phyloP scores from a whole-genome alignment of 129 eudicot genomes.

The Arctium minus region DNA sequence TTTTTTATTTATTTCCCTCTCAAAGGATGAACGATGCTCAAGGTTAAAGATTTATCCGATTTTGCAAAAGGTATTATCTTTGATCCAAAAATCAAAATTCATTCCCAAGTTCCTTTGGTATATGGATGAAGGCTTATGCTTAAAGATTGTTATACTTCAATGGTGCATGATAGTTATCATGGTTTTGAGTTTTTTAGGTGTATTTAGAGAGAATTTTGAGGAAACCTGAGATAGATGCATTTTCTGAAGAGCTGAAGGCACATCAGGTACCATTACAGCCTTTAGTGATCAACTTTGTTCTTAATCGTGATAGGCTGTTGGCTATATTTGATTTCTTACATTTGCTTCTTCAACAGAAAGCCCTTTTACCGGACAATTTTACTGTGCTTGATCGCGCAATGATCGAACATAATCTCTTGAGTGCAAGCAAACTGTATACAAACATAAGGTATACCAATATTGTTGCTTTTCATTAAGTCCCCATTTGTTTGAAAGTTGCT shows the following conservation, averaged over 20 bases:
- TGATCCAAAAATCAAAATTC: background rate
- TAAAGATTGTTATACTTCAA: background rate
- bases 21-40: conserved; percentile 96
- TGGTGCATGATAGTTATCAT: conserved; percentile 1
- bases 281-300: background rate
- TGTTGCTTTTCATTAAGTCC: background rate
- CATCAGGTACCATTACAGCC: conserved; percentile 66
- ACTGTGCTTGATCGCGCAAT: conserved; percentile 99
- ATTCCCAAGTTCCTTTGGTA: background rate
- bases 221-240: conserved; percentile 96
- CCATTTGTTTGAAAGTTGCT: background rate
- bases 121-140: background rate
- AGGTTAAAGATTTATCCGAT: conserved; percentile 92
- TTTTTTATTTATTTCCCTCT: background rate
- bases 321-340: conserved; percentile 5
- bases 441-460: conserved; percentile 66
- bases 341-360: conserved; percentile 53
- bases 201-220: conserved; percentile 96
- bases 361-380: conserved; percentile 88
- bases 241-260: conserved; percentile 93
- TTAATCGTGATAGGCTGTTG: conserved; percentile 11
- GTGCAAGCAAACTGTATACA: conserved; percentile 97
- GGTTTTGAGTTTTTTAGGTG: conserved; percentile 46
- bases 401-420: conserved; percentile 98
- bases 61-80: conserved; percentile 76